Evolutionary conservation across 2,329 filamentous ascomycete genomes (phyloP).

Genomic region (Apiospora saccharicola): DNA sequence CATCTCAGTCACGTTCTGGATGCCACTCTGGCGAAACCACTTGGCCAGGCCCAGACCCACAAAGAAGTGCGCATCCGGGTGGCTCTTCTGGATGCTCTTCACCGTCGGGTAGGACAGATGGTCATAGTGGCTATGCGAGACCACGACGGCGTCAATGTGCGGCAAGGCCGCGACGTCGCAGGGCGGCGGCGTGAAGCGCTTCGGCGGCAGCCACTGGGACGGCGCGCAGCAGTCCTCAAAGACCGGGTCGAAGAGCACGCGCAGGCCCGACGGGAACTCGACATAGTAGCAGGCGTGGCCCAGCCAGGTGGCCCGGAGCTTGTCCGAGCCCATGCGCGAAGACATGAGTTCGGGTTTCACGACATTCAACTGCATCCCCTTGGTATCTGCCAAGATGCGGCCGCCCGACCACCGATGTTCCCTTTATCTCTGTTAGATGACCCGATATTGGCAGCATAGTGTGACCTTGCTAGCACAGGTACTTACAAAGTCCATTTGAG

Average conservation of each 20-base stretch:
- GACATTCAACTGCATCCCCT: conserved; percentile 64
- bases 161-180: conserved; percentile 83
- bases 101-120: conserved; percentile 84
- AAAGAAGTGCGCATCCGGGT: conserved; percentile 87
- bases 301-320: conserved; percentile 89
- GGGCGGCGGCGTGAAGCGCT: conserved; percentile 79
- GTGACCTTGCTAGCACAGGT: not conserved
- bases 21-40: conserved; percentile 79
- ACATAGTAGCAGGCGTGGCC: conserved; percentile 94
- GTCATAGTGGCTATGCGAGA: conserved; percentile 93
- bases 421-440: conserved; percentile 33
- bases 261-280: conserved; percentile 85
- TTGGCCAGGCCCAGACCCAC: conserved; percentile 82
- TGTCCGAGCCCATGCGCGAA: conserved; percentile 59
- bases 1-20: conserved; percentile 82
- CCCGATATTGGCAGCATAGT: not conserved
- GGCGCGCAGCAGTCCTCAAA: conserved; percentile 90
- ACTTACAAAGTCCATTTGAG: conserved; percentile 14
- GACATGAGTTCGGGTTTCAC: conserved; percentile 72
- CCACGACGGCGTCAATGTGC: conserved; percentile 76
- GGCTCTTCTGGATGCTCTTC: conserved; percentile 70
- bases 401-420: conserved; percentile 42
- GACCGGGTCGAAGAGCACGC: conserved; percentile 92
- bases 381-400: conserved; percentile 60
- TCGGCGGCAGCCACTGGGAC: conserved; percentile 72